Evolutionary conservation across 208 protist genomes (phyloP).

Genomic region (Leishmania turanica): DNA sequence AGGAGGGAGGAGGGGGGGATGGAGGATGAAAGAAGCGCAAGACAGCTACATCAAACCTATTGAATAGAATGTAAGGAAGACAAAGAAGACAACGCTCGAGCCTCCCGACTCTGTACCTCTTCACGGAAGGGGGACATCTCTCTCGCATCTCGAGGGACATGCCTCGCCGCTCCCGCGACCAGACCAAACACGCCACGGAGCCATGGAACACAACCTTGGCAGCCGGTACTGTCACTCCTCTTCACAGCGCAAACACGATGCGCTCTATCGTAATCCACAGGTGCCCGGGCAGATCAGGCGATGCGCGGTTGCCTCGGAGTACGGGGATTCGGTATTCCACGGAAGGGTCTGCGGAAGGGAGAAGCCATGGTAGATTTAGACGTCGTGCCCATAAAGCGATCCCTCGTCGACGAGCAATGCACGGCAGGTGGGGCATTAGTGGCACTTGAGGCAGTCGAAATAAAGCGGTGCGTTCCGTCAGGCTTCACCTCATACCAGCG

Average conservation of each 20-base stretch:
- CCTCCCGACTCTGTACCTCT: background rate
- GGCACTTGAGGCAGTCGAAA: background rate
- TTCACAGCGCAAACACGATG: background rate
- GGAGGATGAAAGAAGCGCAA: background rate
- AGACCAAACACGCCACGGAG: background rate
- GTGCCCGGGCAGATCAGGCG: background rate
- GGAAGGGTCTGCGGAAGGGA: background rate
- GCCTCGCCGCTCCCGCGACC: background rate
- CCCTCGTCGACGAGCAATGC: background rate
- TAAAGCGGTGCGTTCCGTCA: background rate
- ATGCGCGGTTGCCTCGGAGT: background rate
- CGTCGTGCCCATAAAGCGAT: background rate
- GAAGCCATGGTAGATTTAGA: background rate
- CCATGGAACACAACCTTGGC: background rate
- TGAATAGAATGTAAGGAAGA: background rate
- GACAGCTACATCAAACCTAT: background rate
- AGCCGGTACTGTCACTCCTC: background rate
- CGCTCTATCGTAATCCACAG: background rate
- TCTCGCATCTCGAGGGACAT: background rate
- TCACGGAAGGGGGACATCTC: background rate
- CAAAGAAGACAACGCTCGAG: background rate
- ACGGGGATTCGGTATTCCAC: background rate
- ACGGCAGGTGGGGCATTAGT: background rate
- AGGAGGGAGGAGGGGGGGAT: background rate
- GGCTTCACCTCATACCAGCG: background rate